A percentile compares a stretch with the other conserved stretches of the same genome.
These are phyloP conservation scores for Eurotiales sp. DNA, from an alignment of 2,329 filamentous ascomycete genomes.

Conservation along the genomic window DNA sequence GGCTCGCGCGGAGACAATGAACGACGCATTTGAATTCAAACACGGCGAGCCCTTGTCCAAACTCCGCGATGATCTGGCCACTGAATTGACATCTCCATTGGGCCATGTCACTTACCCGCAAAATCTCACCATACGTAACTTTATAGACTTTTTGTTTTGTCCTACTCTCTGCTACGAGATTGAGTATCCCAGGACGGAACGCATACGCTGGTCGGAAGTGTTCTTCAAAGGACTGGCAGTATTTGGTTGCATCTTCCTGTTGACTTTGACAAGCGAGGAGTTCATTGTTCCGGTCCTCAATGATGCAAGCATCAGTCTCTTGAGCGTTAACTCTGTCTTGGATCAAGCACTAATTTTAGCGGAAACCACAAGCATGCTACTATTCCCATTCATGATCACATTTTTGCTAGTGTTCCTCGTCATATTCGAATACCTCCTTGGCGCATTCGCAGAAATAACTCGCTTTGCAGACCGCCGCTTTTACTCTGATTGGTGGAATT, in stretches of 20 bases:
- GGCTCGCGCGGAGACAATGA: conserved; percentile 27
- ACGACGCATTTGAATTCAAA: conserved; percentile 30
- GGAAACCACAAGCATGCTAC: conserved; percentile 83
- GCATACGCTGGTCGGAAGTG: conserved; percentile 75
- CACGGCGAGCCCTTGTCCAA: conserved; percentile 57
- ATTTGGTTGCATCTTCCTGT: conserved; percentile 93
- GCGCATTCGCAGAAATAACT: conserved; percentile 91
- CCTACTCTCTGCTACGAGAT: conserved; percentile 97
- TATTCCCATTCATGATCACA: conserved; percentile 96
- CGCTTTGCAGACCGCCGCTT: conserved; percentile 91
- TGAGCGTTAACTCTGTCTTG: conserved; percentile 45
- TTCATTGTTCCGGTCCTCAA: conserved; percentile 88
- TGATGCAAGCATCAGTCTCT: conserved; percentile 61
- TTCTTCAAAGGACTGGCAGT: conserved; percentile 82
- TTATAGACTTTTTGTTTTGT: conserved; percentile 80
- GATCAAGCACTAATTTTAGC: conserved; percentile 77
- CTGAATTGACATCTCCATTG: conserved; percentile 85
- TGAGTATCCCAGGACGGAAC: conserved; percentile 78
- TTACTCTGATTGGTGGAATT: conserved; percentile 73
- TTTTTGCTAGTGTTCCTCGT: conserved; percentile 95
- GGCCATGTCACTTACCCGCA: conserved; percentile 85
- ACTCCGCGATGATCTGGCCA: conserved; percentile 80
- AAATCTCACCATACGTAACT: conserved; percentile 81
- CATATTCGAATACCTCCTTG: conserved; percentile 95
- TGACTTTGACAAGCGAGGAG: conserved; percentile 87